These are phyloP conservation scores for Metschnikowia vanudenii DNA, from an alignment of 805 yeast species.

Conservation along the genomic window DNA sequence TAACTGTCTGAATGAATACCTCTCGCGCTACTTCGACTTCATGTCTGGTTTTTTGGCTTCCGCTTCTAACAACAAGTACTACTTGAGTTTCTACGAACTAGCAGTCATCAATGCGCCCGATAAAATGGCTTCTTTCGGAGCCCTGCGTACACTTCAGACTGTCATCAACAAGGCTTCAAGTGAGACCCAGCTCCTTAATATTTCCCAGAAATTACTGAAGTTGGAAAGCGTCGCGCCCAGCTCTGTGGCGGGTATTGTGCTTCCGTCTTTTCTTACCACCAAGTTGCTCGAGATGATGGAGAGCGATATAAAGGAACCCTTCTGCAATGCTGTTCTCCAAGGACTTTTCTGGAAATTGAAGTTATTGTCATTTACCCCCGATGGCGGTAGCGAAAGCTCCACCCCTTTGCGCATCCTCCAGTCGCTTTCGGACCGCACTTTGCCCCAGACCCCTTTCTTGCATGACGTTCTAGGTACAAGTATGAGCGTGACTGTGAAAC, in stretches of 20 bases:
- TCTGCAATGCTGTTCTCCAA: slow-evolving; percentile 4
- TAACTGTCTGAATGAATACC: slow-evolving; percentile 49
- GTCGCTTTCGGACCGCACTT: slow-evolving; percentile 5
- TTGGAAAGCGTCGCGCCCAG: slow-evolving; percentile 1
- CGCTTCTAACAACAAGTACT: slow-evolving; percentile 35
- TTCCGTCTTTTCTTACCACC: slow-evolving; percentile 8
- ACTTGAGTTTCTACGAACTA: slow-evolving; percentile 49
- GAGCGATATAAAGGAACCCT: neutral
- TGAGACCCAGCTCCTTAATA: slow-evolving; percentile 7
- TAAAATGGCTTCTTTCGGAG: slow-evolving; percentile 46
- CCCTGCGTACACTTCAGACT: slow-evolving; percentile 44
- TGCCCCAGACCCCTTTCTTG: slow-evolving; percentile 9
- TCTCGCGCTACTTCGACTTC: slow-evolving; percentile 47
- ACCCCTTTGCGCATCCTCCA: slow-evolving; percentile 7
- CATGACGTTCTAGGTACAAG: slow-evolving; percentile 8
- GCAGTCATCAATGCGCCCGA: slow-evolving; percentile 42
- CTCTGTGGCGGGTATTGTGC: slow-evolving; percentile 3
- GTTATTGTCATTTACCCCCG: slow-evolving; percentile 6
- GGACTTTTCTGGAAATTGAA: slow-evolving; percentile 12
- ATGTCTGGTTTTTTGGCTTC: slow-evolving; percentile 40
- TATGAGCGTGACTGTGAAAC: slow-evolving; percentile 6
- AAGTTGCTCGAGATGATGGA: slow-evolving; percentile 9
- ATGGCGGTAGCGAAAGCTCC: slow-evolving; percentile 1
- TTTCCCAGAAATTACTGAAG: slow-evolving; percentile 9
- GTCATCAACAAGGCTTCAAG: slow-evolving; percentile 38